Evolutionary conservation across 305 asterid species (phyloP).

Genomic region (Plantago coronopus): DNA sequence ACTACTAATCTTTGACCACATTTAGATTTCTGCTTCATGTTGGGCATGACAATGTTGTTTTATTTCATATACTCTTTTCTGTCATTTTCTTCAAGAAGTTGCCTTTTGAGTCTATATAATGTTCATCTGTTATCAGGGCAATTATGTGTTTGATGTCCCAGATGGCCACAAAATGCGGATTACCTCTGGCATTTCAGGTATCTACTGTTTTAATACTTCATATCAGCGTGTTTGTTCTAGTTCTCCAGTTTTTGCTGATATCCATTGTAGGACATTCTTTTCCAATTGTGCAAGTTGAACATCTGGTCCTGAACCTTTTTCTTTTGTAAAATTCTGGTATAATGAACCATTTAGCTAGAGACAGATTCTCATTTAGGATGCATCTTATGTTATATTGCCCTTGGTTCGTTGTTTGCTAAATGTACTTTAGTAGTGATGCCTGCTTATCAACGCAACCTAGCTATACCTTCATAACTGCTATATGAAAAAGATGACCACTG

Average conservation of each 20-base stretch:
- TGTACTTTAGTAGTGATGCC: not conserved
- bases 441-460: not conserved
- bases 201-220: slow-evolving; percentile 14
- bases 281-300: not conserved
- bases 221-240: slow-evolving; percentile 17
- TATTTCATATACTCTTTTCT: slow-evolving; percentile 9
- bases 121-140: slow-evolving; percentile 57
- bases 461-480: not conserved
- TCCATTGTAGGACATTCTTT: not conserved
- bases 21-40: not conserved
- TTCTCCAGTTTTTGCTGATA: slow-evolving; percentile 7
- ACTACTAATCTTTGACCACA: slow-evolving; percentile 2
- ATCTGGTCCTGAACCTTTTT: not conserved
- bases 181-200: slow-evolving; percentile 76
- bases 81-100: slow-evolving; percentile 9
- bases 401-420: not conserved
- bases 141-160: slow-evolving; percentile 82
- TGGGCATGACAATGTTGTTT: slow-evolving; percentile 1
- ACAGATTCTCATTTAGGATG: not conserved
- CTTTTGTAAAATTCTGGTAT: not conserved
- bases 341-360: not conserved
- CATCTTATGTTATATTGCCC: not conserved
- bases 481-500: not conserved
- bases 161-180: slow-evolving; percentile 83
- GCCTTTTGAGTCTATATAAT: slow-evolving; percentile 11